Evolutionary conservation across 176 grass and related monocot genomes (phyloP).

Genomic region (Bolboschoenus planiculmis): DNA sequence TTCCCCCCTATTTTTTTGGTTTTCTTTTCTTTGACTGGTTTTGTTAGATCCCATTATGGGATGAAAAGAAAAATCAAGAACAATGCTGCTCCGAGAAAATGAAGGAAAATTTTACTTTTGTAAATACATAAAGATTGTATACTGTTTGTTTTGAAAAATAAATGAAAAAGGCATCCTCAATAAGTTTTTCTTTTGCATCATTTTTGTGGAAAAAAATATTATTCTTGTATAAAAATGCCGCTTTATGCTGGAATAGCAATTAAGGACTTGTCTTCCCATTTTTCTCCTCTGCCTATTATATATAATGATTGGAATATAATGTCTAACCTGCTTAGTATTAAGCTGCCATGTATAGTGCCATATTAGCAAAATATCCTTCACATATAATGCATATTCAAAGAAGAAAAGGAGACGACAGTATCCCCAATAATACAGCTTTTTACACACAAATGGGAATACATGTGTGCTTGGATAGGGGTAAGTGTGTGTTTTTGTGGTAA

Average conservation of each 20-base stretch:
- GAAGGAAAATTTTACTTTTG: neutral
- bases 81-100: neutral
- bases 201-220: neutral
- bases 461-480: too few relatives aligned
- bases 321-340: neutral
- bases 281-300: neutral
- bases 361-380: too few relatives aligned
- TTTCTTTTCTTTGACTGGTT: neutral
- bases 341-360: too few relatives aligned
- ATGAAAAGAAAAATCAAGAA: neutral
- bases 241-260: neutral
- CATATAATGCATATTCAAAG: neutral
- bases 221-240: neutral
- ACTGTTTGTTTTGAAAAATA: neutral
- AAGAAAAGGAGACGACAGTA: too few relatives aligned
- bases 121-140: constrained; percentile 13
- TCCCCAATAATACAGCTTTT: too few relatives aligned
- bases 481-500: too few relatives aligned
- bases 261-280: neutral
- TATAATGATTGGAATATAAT: neutral
- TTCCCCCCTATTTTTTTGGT: neutral
- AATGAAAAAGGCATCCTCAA: neutral
- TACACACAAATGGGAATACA: too few relatives aligned
- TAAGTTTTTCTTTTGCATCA: neutral
- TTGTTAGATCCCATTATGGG: neutral